Conservation (phyloP, 768 basidiomycete species). For the Hygrocybe coccinea region DNA sequence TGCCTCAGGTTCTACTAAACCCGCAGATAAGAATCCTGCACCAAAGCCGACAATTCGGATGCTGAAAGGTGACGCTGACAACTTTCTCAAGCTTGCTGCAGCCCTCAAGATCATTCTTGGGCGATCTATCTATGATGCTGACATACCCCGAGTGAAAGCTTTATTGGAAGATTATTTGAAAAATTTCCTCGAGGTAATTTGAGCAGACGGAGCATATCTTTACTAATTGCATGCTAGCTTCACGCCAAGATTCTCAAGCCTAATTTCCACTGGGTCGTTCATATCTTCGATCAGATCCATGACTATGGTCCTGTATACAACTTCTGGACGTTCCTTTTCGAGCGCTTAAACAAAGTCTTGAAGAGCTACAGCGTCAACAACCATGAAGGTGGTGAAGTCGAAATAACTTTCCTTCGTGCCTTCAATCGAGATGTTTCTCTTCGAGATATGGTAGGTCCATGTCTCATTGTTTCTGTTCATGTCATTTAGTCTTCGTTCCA, state of each 20-base stretch:
- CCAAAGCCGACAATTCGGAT: constrained; percentile 5
- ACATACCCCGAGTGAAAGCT: background rate
- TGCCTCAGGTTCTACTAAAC: background rate
- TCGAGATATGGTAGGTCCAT: background rate
- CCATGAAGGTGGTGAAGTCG: constrained; percentile 19
- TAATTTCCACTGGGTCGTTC: constrained; percentile 36
- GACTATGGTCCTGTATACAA: constrained; percentile 34
- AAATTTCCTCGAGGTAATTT: constrained; percentile 7
- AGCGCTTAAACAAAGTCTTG: constrained; percentile 33
- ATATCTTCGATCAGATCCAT: constrained; percentile 20
- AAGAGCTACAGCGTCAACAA: constrained; percentile 34
- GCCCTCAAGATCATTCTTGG: constrained; percentile 18
- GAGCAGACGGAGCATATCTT: background rate
- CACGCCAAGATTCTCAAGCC: constrained; percentile 23
- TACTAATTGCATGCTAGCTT: constrained; percentile 17
- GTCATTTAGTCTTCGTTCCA: background rate
- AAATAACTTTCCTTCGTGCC: background rate
- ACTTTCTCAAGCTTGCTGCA: constrained; percentile 18
- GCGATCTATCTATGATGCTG: constrained; percentile 6
- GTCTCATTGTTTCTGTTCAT: background rate
- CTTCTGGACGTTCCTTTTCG: constrained; percentile 38
- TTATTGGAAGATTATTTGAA: constrained; percentile 9
- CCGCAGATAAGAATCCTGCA: background rate
- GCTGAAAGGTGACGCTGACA: constrained; percentile 12
- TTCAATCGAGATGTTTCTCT: background rate